phyloP scores from a whole-genome alignment of 2,329 filamentous ascomycete genomes.

The Byssothecium circinans region DNA sequence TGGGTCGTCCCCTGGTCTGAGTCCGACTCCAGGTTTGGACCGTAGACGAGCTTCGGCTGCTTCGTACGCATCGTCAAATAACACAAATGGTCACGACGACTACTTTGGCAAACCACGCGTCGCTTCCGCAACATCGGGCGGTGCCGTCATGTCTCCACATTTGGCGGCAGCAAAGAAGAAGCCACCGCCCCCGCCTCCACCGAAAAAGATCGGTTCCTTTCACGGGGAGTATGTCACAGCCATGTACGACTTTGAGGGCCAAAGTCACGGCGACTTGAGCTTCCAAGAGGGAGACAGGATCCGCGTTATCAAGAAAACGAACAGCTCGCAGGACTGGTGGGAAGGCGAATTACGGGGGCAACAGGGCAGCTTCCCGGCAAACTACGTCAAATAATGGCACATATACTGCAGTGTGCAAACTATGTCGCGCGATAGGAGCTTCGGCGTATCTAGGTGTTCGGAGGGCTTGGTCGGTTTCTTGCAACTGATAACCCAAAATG shows the following conservation, averaged over 20 bases:
- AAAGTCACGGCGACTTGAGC: conserved; percentile 68
- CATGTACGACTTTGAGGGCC: conserved; percentile 72
- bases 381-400: conserved; percentile 65
- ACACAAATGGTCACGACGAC: conserved; percentile 31
- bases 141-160: conserved; percentile 44
- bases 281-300: conserved; percentile 80
- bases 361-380: conserved; percentile 77
- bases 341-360: conserved; percentile 71
- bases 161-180: conserved; percentile 66
- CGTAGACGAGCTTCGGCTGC: conserved; percentile 35
- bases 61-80: conserved; percentile 35
- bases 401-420: not conserved
- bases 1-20: conserved; percentile 37
- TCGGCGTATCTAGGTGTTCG: conserved; percentile 6
- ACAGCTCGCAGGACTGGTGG: conserved; percentile 86
- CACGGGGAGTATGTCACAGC: conserved; percentile 67
- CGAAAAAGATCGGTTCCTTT: conserved; percentile 58
- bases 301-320: conserved; percentile 74
- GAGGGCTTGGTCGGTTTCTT: conserved; percentile 1
- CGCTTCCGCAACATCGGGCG: conserved; percentile 34
- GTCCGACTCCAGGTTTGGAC: conserved; percentile 32
- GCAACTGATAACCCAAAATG: conserved; percentile 10
- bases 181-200: conserved; percentile 70
- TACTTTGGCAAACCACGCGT: conserved; percentile 49
- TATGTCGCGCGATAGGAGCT: not conserved